Evolutionary conservation across 2,329 filamentous ascomycete genomes (phyloP).

Genomic region (Rhinocladiella similis): DNA sequence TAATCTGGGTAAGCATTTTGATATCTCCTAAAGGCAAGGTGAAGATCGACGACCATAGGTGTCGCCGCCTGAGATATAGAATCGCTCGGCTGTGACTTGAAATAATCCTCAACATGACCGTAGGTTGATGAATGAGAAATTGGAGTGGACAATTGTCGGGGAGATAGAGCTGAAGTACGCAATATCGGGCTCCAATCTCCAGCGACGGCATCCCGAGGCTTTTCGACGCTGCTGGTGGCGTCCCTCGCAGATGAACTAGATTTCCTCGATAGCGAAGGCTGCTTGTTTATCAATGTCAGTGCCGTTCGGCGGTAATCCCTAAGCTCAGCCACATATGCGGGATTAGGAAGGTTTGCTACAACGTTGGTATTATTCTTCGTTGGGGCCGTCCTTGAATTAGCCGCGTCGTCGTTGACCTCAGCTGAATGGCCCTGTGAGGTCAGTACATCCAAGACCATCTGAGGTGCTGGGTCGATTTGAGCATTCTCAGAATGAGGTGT

Average conservation of each 20-base stretch:
- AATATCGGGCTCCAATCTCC: not conserved
- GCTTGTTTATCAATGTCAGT: not conserved
- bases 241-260: not conserved
- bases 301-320: not conserved
- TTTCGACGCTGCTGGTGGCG: too few relatives aligned
- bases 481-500: too few relatives aligned
- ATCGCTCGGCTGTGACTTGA: not conserved
- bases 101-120: not conserved
- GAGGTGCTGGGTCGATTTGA: too few relatives aligned
- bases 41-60: conserved; percentile 1
- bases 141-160: conserved; percentile 7
- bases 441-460: too few relatives aligned
- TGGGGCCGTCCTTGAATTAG: not conserved
- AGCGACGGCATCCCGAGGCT: too few relatives aligned
- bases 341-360: not conserved
- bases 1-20: conserved; percentile 42
- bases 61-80: not conserved
- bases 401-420: not conserved
- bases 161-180: not conserved
- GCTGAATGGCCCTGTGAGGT: not conserved
- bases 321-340: not conserved
- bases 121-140: conserved; percentile 13
- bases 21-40: conserved; percentile 39
- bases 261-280: not conserved
- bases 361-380: not conserved